A percentile compares a stretch with the other conserved stretches of the same genome.
These are phyloP conservation scores for Chlorella vulgaris DNA, from an alignment of 139 green algal genomes.

Conservation along the genomic window DNA sequence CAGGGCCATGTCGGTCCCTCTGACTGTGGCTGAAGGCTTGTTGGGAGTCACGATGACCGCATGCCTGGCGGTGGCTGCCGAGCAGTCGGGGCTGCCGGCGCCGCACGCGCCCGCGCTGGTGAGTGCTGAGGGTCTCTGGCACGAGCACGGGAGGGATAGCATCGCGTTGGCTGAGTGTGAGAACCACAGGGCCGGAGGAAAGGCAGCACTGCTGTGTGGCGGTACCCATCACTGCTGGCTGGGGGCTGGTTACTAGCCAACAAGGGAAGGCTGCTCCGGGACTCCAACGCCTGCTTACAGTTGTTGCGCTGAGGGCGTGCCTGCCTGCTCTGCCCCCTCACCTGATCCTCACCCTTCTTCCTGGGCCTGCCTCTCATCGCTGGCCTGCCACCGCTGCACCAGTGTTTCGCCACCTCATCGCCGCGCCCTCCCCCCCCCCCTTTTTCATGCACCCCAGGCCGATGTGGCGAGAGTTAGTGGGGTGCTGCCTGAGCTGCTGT, in stretches of 20 bases:
- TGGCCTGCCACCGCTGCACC: not conserved
- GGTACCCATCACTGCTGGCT: no score
- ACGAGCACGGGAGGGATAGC: not conserved
- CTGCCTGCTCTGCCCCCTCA: no score
- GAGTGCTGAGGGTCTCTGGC: not conserved
- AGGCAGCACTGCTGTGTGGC: no score
- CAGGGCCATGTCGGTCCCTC: slow-evolving; percentile 18
- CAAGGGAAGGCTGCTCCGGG: no score
- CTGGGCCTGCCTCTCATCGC: no score
- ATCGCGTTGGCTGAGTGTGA: not conserved
- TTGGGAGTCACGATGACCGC: slow-evolving; percentile 7
- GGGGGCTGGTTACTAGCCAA: no score
- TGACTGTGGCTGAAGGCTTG: not conserved
- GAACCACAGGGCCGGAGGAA: not conserved
- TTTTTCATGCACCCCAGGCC: not conserved
- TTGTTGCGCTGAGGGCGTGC: no score
- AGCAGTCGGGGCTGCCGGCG: slow-evolving; percentile 7
- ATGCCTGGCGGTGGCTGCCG: slow-evolving; percentile 23
- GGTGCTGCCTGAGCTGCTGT: slow-evolving; percentile 3
- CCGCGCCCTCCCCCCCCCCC: not conserved
- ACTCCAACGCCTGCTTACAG: no score
- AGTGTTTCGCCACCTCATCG: not conserved
- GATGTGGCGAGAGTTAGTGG: not conserved
- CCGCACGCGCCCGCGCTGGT: not conserved
- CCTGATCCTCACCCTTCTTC: no score